Percentiles rank a stretch among this genome's conserved stretches.
phyloP scores from a whole-genome alignment of 1,284 basidiomycete genomes.

The Trametes pubescens region DNA sequence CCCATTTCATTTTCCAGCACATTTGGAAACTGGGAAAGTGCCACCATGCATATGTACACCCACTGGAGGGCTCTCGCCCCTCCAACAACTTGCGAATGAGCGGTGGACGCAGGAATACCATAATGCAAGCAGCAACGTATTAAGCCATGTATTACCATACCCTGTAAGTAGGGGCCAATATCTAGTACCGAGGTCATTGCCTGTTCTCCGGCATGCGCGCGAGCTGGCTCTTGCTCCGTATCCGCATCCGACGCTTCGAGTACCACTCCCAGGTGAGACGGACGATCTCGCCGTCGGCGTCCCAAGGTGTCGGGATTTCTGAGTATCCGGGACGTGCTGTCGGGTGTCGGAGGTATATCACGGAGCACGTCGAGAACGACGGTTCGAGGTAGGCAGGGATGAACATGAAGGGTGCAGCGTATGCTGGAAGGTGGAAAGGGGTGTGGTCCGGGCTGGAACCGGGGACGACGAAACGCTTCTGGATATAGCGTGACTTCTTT shows the following conservation, averaged over 20 bases:
- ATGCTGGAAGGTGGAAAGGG: slow-evolving; percentile 89
- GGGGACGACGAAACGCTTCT: slow-evolving; percentile 8
- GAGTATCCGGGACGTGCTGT: slow-evolving; percentile 93
- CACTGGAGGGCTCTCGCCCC: too few relatives aligned
- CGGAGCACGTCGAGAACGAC: slow-evolving; percentile 91
- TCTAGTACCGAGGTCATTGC: slow-evolving; percentile 28
- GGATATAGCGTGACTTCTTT: slow-evolving; percentile 10
- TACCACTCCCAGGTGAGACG: slow-evolving; percentile 95
- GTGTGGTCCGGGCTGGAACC: slow-evolving; percentile 49
- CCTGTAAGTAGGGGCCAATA: slow-evolving; percentile 14
- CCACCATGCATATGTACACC: too few relatives aligned
- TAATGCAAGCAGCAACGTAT: slow-evolving; percentile 22
- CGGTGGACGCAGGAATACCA: slow-evolving; percentile 1
- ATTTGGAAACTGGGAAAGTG: too few relatives aligned
- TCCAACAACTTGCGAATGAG: not conserved
- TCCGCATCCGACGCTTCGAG: slow-evolving; percentile 72
- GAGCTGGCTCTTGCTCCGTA: slow-evolving; percentile 72
- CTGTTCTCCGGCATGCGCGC: slow-evolving; percentile 75
- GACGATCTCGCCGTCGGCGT: slow-evolving; percentile 91
- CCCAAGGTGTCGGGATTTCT: slow-evolving; percentile 93
- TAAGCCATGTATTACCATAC: slow-evolving; percentile 32
- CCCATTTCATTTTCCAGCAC: not conserved
- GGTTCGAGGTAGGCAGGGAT: slow-evolving; percentile 95
- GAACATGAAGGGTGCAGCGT: slow-evolving; percentile 92
- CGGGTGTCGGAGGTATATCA: slow-evolving; percentile 94